These are phyloP conservation scores for Fusarium scirpi DNA, from an alignment of 2,329 filamentous ascomycete genomes.

Conservation along the genomic window DNA sequence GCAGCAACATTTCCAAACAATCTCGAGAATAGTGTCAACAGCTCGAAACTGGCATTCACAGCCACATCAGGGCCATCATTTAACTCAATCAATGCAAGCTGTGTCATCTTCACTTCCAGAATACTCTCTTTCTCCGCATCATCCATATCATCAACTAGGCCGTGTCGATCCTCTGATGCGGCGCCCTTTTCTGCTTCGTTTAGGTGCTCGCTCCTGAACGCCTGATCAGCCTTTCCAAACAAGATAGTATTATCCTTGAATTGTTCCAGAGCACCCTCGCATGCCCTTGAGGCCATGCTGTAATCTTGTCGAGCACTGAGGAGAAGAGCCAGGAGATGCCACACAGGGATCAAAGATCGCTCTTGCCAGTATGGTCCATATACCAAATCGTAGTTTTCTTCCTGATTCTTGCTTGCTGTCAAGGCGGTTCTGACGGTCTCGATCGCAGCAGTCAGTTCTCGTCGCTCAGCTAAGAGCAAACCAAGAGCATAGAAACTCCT, in stretches of 20 bases:
- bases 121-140: conserved; percentile 86
- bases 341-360: conserved; percentile 78
- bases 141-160: conserved; percentile 83
- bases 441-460: conserved; percentile 83
- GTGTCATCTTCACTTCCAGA: conserved; percentile 96
- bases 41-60: conserved; percentile 87
- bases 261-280: conserved; percentile 91
- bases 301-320: conserved; percentile 90
- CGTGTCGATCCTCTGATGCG: conserved; percentile 50
- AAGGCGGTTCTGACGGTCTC: conserved; percentile 84
- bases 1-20: conserved; percentile 74
- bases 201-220: conserved; percentile 74
- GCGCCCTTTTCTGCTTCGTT: conserved; percentile 63
- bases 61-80: conserved; percentile 86
- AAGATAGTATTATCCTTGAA: conserved; percentile 79
- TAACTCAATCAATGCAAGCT: conserved; percentile 84
- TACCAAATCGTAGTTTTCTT: conserved; percentile 57
- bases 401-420: conserved; percentile 65
- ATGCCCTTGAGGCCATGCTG: conserved; percentile 81
- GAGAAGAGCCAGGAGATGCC: conserved; percentile 90
- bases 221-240: conserved; percentile 71
- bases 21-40: conserved; percentile 83
- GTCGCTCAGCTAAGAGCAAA: conserved; percentile 87
- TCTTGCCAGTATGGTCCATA: conserved; percentile 71
- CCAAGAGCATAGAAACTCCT: conserved; percentile 84